These are phyloP conservation scores for Blastobotrys aristatus DNA, from an alignment of 1,139 yeast genomes.

Conservation along the genomic window DNA sequence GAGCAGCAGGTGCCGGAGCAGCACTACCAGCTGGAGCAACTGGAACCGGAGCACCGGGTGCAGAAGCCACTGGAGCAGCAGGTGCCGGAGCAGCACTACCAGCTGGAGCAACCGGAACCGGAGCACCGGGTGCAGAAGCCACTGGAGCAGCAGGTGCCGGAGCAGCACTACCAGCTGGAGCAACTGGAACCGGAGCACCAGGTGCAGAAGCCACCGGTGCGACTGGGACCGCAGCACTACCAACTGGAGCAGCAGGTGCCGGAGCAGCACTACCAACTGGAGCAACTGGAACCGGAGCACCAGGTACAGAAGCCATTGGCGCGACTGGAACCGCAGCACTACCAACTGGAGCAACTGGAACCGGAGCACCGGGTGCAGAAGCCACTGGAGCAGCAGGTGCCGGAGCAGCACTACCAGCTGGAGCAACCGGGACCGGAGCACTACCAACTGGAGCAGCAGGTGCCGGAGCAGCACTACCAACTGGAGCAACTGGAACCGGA, in stretches of 20 bases:
- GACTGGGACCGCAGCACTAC: not conserved
- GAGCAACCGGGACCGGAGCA: too few species aligned
- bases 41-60: too few species aligned
- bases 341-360: slow-evolving; percentile 8
- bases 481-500: not conserved
- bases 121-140: not conserved
- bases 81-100: not conserved
- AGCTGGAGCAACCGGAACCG: too few species aligned
- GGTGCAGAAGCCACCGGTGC: not conserved
- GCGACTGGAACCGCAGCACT: slow-evolving; percentile 4
- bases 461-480: not conserved
- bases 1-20: too few species aligned
- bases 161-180: slow-evolving; percentile 12
- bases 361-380: not conserved
- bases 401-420: too few species aligned
- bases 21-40: too few species aligned
- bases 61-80: not conserved
- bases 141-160: slow-evolving; percentile 1
- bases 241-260: not conserved
- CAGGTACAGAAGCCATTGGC: not conserved
- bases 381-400: not conserved
- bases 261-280: not conserved
- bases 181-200: not conserved
- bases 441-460: too few species aligned
- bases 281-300: not conserved